Evolutionary conservation across 2,329 filamentous ascomycete species (phyloP), one percentile per base, ranked within the genome.

Genomic region (Verticillium isaacii): DNA sequence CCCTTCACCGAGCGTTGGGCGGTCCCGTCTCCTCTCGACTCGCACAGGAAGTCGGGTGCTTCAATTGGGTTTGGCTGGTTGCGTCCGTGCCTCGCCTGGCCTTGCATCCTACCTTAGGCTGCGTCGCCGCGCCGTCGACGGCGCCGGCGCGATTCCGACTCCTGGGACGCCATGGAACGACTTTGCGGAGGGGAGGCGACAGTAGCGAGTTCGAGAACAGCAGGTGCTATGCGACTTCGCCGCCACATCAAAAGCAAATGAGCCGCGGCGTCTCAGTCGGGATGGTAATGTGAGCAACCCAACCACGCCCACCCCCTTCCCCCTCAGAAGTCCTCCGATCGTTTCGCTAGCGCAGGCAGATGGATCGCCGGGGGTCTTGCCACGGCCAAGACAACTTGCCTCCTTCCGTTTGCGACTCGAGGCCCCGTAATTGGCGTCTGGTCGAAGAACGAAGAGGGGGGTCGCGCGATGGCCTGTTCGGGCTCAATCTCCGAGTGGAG

Each of bases 401-500:
- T 58, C 57, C 57, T 58, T 29, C 57, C 57, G 29, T 32, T 58
- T 58, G 37, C 57, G 57, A 58, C 25, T 32, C 25, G 36, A 15
- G 57, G 32, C 57, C 32, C 57, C 57, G 36, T 41, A 32, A 39
- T 58, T 58, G 29, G 36, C 37, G 57, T 39, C 17, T 50, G 19
- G 25, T 29, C 1, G 25, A 11, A 9, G 37, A 36, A 14, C n/a
- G 55, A 32, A 32, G 57, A 41, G 25, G 57, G 39, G 29, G 37
- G 39, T 39, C 25, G 57, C 37, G 32, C 37, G 37, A 50, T 58
- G 57, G 37, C 57, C 57, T 50, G 15, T 50, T 58, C 39, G 25
- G 57, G 57, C 25, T 45, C 57, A 45, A 50, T 58, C 57, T 66
- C 65, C 19, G 64, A 58, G 1, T 58, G 59, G n/a, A 52, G 45